phyloP scores from a whole-genome alignment of 345 rosid genomes.

The Iberis pinnata region DNA sequence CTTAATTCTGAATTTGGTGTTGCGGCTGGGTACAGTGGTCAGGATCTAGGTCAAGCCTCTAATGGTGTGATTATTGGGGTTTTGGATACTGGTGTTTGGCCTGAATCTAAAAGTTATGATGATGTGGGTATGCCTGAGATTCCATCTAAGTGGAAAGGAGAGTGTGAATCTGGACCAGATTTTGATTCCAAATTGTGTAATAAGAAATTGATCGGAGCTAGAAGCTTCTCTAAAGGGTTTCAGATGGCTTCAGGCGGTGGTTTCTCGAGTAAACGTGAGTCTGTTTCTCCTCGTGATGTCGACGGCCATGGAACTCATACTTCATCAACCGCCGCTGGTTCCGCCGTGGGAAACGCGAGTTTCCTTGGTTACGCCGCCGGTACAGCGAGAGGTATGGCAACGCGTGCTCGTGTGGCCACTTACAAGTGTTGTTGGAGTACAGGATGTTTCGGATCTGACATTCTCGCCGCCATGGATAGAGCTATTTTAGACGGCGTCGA shows the following conservation, averaged over 20 bases:
- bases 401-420: constrained; percentile 57
- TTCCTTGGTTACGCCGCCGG: constrained; percentile 83
- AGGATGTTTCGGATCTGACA: constrained; percentile 74
- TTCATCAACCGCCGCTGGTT: constrained; percentile 71
- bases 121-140: constrained; percentile 62
- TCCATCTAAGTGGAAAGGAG: constrained; percentile 63
- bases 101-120: constrained; percentile 60
- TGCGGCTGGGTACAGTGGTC: constrained; percentile 26
- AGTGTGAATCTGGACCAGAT: constrained; percentile 66
- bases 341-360: constrained; percentile 56
- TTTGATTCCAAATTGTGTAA: constrained; percentile 58
- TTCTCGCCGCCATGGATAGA: constrained; percentile 73
- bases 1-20: constrained; percentile 39
- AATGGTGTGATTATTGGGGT: constrained; percentile 65
- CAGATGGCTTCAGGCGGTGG: constrained; percentile 52
- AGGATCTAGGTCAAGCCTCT: constrained; percentile 36
- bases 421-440: constrained; percentile 79
- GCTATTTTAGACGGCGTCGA: constrained; percentile 82
- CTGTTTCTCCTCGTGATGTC: constrained; percentile 59
- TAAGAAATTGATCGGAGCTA: constrained; percentile 74
- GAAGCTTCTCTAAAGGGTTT: constrained; percentile 67
- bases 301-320: constrained; percentile 95
- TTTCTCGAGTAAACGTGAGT: constrained; percentile 36
- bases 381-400: constrained; percentile 75
- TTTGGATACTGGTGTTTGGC: constrained; percentile 89